Evolutionary conservation across 2,329 filamentous ascomycete species (phyloP).

Genomic region (Arthroderma sp.): DNA sequence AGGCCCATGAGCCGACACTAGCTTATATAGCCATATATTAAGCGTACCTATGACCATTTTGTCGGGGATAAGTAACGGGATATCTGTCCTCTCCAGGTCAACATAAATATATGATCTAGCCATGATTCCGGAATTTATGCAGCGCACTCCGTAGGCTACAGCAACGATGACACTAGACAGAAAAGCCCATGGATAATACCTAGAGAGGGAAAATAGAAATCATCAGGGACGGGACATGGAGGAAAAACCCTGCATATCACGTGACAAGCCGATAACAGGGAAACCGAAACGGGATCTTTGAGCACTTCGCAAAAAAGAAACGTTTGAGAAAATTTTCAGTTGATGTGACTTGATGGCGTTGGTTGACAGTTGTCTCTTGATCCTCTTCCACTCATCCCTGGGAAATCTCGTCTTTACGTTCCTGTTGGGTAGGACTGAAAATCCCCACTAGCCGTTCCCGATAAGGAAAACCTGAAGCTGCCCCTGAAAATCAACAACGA

Average conservation of each 20-base stretch:
- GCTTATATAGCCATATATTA: neutral
- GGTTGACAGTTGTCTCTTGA: neutral
- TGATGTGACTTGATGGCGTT: neutral
- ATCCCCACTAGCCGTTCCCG: neutral
- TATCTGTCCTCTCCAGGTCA: neutral
- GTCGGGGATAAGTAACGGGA: neutral
- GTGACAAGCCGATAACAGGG: neutral
- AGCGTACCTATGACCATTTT: neutral
- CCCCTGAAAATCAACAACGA: conserved; percentile 2
- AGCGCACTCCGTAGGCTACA: too few relatives aligned
- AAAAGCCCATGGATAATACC: too few relatives aligned
- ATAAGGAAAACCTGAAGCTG: neutral
- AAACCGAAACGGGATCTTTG: neutral
- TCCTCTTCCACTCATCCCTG: neutral
- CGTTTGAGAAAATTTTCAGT: neutral
- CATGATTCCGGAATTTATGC: too few relatives aligned
- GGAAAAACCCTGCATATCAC: neutral
- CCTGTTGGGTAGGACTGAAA: neutral
- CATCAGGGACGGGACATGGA: too few relatives aligned
- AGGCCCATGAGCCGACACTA: neutral
- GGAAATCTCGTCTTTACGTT: neutral
- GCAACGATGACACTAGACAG: too few relatives aligned
- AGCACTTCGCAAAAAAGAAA: neutral
- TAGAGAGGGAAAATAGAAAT: too few relatives aligned
- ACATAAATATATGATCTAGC: too few relatives aligned